These are phyloP conservation scores for Leccinum arenicola DNA, from an alignment of 768 basidiomycete genomes.

Conservation along the genomic window DNA sequence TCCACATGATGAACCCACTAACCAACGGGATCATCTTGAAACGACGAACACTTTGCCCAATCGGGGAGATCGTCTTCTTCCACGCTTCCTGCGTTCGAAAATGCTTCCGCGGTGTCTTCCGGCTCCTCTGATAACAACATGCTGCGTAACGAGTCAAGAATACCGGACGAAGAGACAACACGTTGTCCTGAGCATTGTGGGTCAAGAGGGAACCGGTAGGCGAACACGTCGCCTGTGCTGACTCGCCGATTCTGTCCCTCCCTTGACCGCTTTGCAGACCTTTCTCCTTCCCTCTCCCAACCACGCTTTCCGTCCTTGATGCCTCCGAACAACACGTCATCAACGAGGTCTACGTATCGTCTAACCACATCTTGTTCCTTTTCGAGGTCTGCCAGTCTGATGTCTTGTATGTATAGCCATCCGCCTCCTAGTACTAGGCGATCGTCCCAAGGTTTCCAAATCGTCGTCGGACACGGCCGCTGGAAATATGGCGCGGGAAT, in stretches of 20 bases:
- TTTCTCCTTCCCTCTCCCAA: slow-evolving; percentile 47
- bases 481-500: slow-evolving; percentile 47
- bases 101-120: slow-evolving; percentile 44
- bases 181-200: slow-evolving; percentile 36
- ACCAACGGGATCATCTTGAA: slow-evolving; percentile 60
- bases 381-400: slow-evolving; percentile 49
- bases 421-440: slow-evolving; percentile 76
- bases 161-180: slow-evolving; percentile 54
- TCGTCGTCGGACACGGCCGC: slow-evolving; percentile 38
- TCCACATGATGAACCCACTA: slow-evolving; percentile 21
- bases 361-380: slow-evolving; percentile 58
- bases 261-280: slow-evolving; percentile 43
- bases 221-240: slow-evolving; percentile 31
- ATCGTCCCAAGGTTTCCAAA: slow-evolving; percentile 69
- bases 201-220: slow-evolving; percentile 21
- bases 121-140: slow-evolving; percentile 57
- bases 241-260: slow-evolving; percentile 36
- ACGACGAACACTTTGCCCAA: slow-evolving; percentile 69
- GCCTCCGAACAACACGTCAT: slow-evolving; percentile 73
- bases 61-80: slow-evolving; percentile 73
- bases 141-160: slow-evolving; percentile 51
- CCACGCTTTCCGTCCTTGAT: slow-evolving; percentile 46
- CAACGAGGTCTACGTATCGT: slow-evolving; percentile 73
- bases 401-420: slow-evolving; percentile 75
- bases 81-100: slow-evolving; percentile 41